Conservation (phyloP, 75 land plant genomes). For the Picea glauca region DNA sequence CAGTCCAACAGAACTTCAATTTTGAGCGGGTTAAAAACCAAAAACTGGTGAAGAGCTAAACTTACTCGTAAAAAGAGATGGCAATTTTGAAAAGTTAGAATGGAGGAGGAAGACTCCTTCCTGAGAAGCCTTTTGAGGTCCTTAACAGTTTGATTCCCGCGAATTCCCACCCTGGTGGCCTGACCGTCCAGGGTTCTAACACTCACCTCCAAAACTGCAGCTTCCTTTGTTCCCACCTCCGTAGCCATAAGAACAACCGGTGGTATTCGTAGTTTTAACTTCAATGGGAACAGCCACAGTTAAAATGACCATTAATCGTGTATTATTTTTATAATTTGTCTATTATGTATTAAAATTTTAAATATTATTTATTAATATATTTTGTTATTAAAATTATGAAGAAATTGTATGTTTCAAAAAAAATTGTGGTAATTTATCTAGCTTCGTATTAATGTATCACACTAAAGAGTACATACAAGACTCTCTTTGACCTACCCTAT, state of each 20-base stretch:
- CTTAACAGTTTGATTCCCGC: slow-evolving; percentile 21
- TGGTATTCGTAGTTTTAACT: too few species aligned
- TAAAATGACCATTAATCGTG: too few species aligned
- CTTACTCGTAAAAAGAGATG: slow-evolving; percentile 76
- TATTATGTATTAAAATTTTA: too few species aligned
- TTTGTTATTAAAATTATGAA: too few species aligned
- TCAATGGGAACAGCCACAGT: too few species aligned
- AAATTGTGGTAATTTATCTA: too few species aligned
- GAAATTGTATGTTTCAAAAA: too few species aligned
- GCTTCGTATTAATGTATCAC: too few species aligned
- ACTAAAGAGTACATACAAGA: too few species aligned
- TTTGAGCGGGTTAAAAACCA: not conserved
- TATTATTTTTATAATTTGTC: too few species aligned
- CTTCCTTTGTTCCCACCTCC: not conserved
- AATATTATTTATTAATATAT: too few species aligned
- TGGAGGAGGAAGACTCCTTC: slow-evolving; percentile 33
- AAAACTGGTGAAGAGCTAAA: not conserved
- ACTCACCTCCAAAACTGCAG: slow-evolving; percentile 19
- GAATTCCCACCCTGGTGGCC: slow-evolving; percentile 21
- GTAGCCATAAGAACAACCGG: not conserved
- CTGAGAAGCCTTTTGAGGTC: slow-evolving; percentile 55
- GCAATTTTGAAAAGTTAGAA: slow-evolving; percentile 38
- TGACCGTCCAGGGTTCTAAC: slow-evolving; percentile 60
- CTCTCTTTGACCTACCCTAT: too few species aligned
- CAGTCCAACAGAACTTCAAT: not conserved